Evolutionary conservation across 164 flowering plant genomes (phyloP).

Genomic region (Liriodendron chinense): DNA sequence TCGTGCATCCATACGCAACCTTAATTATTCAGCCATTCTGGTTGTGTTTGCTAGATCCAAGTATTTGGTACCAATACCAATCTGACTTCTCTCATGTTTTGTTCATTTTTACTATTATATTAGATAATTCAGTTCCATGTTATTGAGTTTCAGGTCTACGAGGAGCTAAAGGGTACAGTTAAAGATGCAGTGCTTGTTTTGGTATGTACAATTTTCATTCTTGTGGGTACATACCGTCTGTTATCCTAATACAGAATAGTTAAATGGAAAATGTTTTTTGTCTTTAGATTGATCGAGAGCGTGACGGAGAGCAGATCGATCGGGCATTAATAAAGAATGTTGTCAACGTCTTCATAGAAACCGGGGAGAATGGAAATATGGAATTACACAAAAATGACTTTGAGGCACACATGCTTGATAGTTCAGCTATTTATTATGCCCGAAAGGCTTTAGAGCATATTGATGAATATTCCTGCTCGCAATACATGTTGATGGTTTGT

Average conservation of each 20-base stretch:
- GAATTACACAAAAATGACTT: conserved; percentile 33
- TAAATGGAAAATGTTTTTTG: conserved; percentile 1
- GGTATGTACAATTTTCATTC: background rate
- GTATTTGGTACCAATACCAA: too few relatives aligned
- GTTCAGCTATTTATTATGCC: conserved; percentile 35
- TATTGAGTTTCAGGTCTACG: background rate
- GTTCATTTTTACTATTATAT: background rate
- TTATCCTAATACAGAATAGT: background rate
- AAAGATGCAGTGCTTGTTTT: background rate
- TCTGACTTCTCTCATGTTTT: background rate
- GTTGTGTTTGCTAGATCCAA: too few relatives aligned
- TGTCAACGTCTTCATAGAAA: conserved; percentile 32
- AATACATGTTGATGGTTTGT: conserved; percentile 40
- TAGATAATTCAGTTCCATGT: background rate
- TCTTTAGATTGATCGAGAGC: conserved; percentile 40
- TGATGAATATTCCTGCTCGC: conserved; percentile 31
- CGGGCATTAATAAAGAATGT: conserved; percentile 37
- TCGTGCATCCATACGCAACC: background rate
- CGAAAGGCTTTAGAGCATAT: conserved; percentile 41
- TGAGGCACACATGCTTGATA: conserved; percentile 33
- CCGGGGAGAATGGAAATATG: conserved; percentile 47
- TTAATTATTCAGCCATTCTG: background rate
- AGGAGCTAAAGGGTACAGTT: background rate
- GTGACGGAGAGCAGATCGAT: conserved; percentile 43
- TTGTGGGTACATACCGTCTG: background rate